Evolutionary conservation across 1,284 basidiomycete genomes (phyloP), one percentile per base, ranked within the genome.

Genomic region (Ganoderma multipileum): DNA sequence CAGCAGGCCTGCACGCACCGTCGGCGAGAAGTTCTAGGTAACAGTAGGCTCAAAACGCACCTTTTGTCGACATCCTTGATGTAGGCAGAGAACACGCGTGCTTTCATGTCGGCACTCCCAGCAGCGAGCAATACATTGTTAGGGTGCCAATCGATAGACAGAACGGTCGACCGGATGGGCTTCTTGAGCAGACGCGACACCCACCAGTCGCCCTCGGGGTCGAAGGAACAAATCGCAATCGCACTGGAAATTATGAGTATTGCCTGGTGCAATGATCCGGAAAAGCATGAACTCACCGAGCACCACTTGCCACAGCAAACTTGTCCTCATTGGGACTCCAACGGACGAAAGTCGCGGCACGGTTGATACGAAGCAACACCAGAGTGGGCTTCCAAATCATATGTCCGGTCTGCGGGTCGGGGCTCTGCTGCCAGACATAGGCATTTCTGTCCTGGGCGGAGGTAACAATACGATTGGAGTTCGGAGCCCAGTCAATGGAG

Each of bases 161-260:
- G 86, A 8, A 99, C 97, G 0, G 98, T 99, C 1, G 79, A 79
- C 60, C 81, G 72, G 72, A 82, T 81, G 16, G 98, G 98, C 81
- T 98, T 98, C 91, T 99, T 99, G 81, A 99, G 85, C 76, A 96
- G 94, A 80, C 96, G 96, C 26, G 97, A 93, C 2, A 98, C 96
- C 98, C 98, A 99, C 98, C 98, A 99, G 80, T 99, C 95, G 83
- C 96, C 97, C 83, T 98, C 96, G 30, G 94, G 87, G 79, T 98
- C 96, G 78, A 97, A 98, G 20, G 94, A 96, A 80, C 96, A 98
- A 61, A 98, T 89, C 12, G 96, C 95, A 75, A 98, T 96, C 44
- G 95, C 93, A 52, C 96, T 94, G 59, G 11, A 61, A 44, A 60
- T 23, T 16, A 26, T 64, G 11, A 73, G 41, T 12, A 52, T 8